Evolutionary conservation across 2,329 filamentous ascomycete genomes (phyloP).

Genomic region (Microcera coccophila): DNA sequence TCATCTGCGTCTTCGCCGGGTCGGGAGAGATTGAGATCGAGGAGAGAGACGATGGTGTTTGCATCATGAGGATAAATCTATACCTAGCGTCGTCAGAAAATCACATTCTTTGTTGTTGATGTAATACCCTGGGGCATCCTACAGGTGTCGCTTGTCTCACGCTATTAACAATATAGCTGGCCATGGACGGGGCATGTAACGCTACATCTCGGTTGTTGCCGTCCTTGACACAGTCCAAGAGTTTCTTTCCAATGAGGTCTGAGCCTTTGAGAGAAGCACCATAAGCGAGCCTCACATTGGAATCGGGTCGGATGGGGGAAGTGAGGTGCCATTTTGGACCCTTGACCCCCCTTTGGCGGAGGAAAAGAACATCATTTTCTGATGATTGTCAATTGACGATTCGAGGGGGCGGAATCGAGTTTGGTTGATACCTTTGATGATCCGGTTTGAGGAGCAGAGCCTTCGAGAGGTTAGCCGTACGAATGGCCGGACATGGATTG

Average conservation of each 20-base stretch:
- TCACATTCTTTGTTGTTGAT: no score
- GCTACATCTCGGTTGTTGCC: constrained; percentile 48
- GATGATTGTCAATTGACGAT: constrained; percentile 8
- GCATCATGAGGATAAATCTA: constrained; percentile 67
- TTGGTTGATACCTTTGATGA: constrained; percentile 23
- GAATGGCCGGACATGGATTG: constrained; percentile 4
- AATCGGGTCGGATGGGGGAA: constrained; percentile 30
- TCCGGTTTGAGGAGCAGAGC: constrained; percentile 26
- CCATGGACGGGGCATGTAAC: constrained; percentile 63
- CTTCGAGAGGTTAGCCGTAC: constrained; percentile 6
- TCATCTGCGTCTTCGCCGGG: constrained; percentile 32
- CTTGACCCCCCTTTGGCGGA: constrained; percentile 36
- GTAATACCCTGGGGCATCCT: constrained; percentile 2
- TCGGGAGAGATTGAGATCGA: constrained; percentile 65
- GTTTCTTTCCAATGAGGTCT: constrained; percentile 60
- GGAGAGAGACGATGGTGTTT: constrained; percentile 67
- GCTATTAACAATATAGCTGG: constrained; percentile 67
- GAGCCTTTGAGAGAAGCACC: constrained; percentile 46
- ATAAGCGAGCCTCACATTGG: constrained; percentile 37
- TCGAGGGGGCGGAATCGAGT: constrained; percentile 3
- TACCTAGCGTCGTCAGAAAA: constrained; percentile 1
- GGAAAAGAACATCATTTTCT: constrained; percentile 41
- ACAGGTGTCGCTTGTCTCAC: constrained; percentile 69
- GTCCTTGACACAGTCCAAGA: constrained; percentile 57
- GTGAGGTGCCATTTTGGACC: constrained; percentile 38